Percentiles rank a stretch among this genome's conserved stretches.
phyloP scores from a whole-genome alignment of 305 asterid genomes.

The Solanum chacoense region DNA sequence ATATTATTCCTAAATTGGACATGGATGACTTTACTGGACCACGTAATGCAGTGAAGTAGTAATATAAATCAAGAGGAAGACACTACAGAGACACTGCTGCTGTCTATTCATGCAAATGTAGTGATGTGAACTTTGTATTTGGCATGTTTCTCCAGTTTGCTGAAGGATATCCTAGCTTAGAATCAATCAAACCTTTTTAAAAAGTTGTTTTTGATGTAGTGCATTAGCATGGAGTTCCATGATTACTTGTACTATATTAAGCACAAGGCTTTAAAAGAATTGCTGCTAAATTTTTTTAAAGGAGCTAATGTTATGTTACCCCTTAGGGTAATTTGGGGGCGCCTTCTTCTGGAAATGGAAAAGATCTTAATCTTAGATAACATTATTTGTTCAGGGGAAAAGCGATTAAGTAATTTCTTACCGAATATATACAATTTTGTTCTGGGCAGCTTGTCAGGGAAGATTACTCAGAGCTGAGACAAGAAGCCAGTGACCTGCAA shows the following conservation, averaged over 20 bases:
- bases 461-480: conserved; percentile 70
- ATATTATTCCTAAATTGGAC: neutral
- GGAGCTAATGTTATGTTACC: neutral
- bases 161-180: neutral
- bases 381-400: neutral
- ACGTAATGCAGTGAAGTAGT: neutral
- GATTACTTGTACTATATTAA: neutral
- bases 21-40: neutral
- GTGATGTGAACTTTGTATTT: neutral
- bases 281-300: neutral
- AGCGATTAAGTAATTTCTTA: neutral
- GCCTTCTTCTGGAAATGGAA: neutral
- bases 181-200: neutral
- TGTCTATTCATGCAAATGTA: neutral
- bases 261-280: neutral
- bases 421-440: neutral
- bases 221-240: neutral
- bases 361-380: neutral
- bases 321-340: neutral
- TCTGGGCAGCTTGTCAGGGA: conserved; percentile 65
- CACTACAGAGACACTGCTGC: neutral
- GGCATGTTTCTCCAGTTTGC: neutral
- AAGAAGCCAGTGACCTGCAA: conserved; percentile 88
- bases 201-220: neutral
- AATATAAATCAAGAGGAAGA: neutral